These are phyloP conservation scores for Discostella stelligera DNA, from an alignment of 352 stramenopile species.

Conservation along the genomic window DNA sequence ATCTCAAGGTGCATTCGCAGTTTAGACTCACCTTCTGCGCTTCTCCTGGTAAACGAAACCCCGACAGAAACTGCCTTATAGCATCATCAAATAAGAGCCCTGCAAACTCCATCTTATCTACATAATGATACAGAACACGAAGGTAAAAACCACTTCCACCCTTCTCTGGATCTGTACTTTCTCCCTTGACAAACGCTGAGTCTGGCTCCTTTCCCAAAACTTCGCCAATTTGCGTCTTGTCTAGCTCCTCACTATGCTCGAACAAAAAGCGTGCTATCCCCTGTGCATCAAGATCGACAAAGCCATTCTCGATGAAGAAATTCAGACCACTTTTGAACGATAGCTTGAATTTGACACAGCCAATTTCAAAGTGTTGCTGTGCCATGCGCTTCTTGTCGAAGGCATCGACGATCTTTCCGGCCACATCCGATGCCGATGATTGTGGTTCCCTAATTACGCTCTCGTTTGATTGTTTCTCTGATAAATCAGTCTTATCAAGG, in stretches of 20 bases:
- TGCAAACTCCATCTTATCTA: constrained; percentile 94
- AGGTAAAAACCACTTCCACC: constrained; percentile 78
- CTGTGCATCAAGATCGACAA: constrained; percentile 88
- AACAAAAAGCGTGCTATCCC: constrained; percentile 93
- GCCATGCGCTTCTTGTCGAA: constrained; percentile 96
- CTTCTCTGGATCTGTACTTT: constrained; percentile 65
- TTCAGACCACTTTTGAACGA: constrained; percentile 86
- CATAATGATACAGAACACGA: constrained; percentile 94
- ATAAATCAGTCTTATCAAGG: constrained; percentile 17
- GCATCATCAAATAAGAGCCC: constrained; percentile 93
- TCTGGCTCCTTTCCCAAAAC: constrained; percentile 97
- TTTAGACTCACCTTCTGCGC: constrained; percentile 86
- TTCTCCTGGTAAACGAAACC: constrained; percentile 98
- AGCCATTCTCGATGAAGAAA: constrained; percentile 81
- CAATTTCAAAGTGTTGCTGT: constrained; percentile 95
- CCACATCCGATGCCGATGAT: constrained; percentile 12
- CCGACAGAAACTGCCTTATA: constrained; percentile 95
- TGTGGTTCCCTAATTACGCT: not conserved
- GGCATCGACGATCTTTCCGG: constrained; percentile 86
- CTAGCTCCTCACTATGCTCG: constrained; percentile 89
- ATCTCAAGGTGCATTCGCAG: not conserved
- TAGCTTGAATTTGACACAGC: constrained; percentile 97
- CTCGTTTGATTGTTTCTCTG: constrained; percentile 8
- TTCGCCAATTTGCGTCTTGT: constrained; percentile 98
- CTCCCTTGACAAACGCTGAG: constrained; percentile 85